Conservation (phyloP, 2,329 filamentous ascomycete species). For the Dryadomyces quercus-mongolicae region DNA sequence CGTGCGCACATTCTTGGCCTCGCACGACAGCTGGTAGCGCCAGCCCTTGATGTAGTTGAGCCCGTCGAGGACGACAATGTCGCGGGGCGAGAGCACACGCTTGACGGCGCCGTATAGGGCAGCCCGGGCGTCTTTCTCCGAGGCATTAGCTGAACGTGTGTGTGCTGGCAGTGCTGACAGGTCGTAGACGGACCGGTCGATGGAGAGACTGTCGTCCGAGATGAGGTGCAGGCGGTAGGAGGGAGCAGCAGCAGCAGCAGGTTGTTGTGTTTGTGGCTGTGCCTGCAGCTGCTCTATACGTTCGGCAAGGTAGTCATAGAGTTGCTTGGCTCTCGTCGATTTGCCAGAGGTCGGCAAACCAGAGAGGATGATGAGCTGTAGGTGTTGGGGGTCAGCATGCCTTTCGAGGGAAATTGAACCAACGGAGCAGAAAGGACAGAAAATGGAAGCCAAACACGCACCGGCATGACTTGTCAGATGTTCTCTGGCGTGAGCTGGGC, state of each 20-base stretch:
- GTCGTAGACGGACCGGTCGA: conserved; percentile 60
- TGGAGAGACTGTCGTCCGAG: conserved; percentile 58
- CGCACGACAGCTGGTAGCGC: conserved; percentile 76
- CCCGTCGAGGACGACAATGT: conserved; percentile 69
- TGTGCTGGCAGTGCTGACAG: conserved; percentile 43
- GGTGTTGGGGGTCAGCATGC: too few species aligned
- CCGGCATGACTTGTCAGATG: conserved; percentile 10
- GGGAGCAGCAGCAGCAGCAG: conserved; percentile 19
- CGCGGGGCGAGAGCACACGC: conserved; percentile 56
- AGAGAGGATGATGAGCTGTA: conserved; percentile 53
- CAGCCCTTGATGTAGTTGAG: conserved; percentile 86
- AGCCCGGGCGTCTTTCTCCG: conserved; percentile 73
- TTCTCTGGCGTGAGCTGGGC: background rate
- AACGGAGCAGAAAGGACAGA: background rate
- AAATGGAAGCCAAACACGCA: conserved; percentile 2
- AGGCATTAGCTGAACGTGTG: conserved; percentile 56
- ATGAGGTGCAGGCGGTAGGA: conserved; percentile 62
- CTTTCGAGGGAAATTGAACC: too few species aligned
- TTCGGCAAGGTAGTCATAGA: conserved; percentile 50
- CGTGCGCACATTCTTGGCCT: conserved; percentile 68
- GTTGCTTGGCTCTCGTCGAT: conserved; percentile 52
- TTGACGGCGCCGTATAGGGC: conserved; percentile 68
- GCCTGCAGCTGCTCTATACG: conserved; percentile 31
- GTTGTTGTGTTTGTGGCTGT: too few species aligned
- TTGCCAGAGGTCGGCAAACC: conserved; percentile 59